These are phyloP conservation scores for Schwanniomyces sp. DNA, from an alignment of 805 yeast species.

Conservation along the genomic window DNA sequence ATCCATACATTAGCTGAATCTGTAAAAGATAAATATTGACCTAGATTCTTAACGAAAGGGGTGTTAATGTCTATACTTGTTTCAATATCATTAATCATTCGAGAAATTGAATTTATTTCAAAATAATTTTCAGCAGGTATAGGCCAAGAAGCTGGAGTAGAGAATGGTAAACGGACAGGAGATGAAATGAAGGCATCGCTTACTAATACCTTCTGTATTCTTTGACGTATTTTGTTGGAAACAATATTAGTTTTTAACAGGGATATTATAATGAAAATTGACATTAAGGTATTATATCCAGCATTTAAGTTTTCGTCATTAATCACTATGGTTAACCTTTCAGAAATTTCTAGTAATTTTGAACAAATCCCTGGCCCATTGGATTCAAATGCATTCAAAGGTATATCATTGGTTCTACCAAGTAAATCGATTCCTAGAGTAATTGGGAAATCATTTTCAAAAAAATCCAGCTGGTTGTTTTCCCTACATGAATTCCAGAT, in stretches of 20 bases:
- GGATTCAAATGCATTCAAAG: conserved; percentile 36
- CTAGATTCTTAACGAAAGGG: too few relatives aligned
- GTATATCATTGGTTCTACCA: conserved; percentile 21
- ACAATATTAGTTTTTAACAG: conserved; percentile 22
- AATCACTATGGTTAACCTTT: conserved; percentile 20
- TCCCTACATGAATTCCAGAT: conserved; percentile 35
- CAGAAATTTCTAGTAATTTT: conserved; percentile 35
- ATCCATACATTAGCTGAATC: too few relatives aligned
- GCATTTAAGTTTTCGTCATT: conserved; percentile 11
- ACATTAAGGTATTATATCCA: conserved; percentile 4
- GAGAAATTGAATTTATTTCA: too few relatives aligned
- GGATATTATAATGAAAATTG: conserved; percentile 16
- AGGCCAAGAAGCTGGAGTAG: too few relatives aligned
- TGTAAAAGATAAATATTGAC: too few relatives aligned
- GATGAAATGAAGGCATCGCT: too few relatives aligned
- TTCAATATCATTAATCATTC: too few relatives aligned
- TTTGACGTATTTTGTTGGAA: not conserved
- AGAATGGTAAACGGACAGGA: too few relatives aligned
- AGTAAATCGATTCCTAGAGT: conserved; percentile 30
- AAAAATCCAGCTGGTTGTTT: conserved; percentile 22
- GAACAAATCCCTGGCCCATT: conserved; percentile 39
- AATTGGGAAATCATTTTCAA: conserved; percentile 26
- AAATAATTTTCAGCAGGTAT: too few relatives aligned
- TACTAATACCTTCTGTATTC: too few relatives aligned
- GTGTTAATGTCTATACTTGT: too few relatives aligned